Evolutionary conservation across 371 early-diverging fungal species (phyloP).

Genomic region (Nematocida sp.): DNA sequence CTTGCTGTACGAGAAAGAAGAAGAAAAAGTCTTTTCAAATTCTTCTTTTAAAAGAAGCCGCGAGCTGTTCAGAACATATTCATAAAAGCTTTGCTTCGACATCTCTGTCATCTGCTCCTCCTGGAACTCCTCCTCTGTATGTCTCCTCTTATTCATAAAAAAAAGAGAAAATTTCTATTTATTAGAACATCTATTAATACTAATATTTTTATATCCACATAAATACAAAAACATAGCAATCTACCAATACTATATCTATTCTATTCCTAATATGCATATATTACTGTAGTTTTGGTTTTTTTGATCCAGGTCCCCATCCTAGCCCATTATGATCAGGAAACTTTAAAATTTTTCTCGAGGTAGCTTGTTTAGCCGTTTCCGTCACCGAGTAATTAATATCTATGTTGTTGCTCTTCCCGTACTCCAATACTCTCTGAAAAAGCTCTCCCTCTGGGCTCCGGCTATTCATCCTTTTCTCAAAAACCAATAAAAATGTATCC

Average conservation of each 20-base stretch:
- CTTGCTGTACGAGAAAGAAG: conserved; percentile 2
- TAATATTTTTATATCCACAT: neutral
- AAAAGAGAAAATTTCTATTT: conserved; percentile 16
- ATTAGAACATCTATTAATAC: neutral
- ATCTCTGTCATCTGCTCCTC: neutral
- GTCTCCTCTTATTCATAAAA: conserved; percentile 35
- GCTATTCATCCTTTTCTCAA: neutral
- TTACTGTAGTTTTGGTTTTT: neutral
- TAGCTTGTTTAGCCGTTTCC: neutral
- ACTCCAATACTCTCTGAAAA: neutral
- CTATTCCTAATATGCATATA: neutral
- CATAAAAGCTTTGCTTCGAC: neutral
- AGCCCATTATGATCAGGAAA: conserved; percentile 46
- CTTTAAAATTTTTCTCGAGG: conserved; percentile 28
- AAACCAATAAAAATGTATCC: neutral
- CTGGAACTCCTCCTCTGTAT: neutral
- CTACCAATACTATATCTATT: no score
- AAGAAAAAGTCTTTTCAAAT: neutral
- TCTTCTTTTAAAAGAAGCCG: conserved; percentile 37
- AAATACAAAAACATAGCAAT: no score
- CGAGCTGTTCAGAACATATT: neutral
- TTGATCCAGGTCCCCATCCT: conserved; percentile 45
- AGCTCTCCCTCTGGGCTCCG: neutral
- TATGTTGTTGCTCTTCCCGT: neutral
- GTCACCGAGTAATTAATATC: neutral